Conservation (phyloP, 306 rosid genomes). For the Sophora flavescens region DNA sequence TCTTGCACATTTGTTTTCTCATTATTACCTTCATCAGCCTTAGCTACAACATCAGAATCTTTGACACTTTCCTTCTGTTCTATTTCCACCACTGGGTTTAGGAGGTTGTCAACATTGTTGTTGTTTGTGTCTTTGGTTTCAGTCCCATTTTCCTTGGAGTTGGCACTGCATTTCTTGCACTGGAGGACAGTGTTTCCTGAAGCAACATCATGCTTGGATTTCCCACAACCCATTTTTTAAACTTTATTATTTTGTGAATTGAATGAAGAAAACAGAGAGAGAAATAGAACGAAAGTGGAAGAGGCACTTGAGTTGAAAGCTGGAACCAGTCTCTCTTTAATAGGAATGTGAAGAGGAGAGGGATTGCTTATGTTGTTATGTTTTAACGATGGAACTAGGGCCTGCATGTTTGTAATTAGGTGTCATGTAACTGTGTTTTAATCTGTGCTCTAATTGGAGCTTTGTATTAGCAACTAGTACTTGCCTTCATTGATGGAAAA, state of each 20-base stretch:
- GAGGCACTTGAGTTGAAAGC: conserved; percentile 5
- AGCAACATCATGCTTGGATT: conserved; percentile 78
- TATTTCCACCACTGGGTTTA: conserved; percentile 13
- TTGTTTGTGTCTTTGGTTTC: conserved; percentile 19
- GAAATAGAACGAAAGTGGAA: conserved; percentile 2
- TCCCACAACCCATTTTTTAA: conserved; percentile 76
- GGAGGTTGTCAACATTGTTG: conserved; percentile 15
- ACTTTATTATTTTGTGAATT: conserved; percentile 24
- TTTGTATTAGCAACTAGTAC: conserved; percentile 33
- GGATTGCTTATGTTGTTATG: conserved; percentile 32
- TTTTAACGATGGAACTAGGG: conserved; percentile 8
- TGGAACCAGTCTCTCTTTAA: conserved; percentile 27
- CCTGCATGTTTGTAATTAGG: conserved; percentile 49
- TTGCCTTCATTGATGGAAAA: conserved; percentile 12
- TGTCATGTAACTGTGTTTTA: conserved; percentile 33
- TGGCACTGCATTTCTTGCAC: conserved; percentile 57
- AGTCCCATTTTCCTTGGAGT: conserved; percentile 33
- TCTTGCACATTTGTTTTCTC: conserved; percentile 27
- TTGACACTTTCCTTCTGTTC: conserved; percentile 35
- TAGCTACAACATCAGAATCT: conserved; percentile 27
- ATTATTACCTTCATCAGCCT: conserved; percentile 23
- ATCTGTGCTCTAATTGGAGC: conserved; percentile 24
- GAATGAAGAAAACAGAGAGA: not conserved
- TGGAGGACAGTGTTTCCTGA: conserved; percentile 61
- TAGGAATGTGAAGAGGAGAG: not conserved